A percentile compares a stretch with the other conserved stretches of the same genome.
phyloP scores from a whole-genome alignment of 495 filamentous ascomycete species.

The Xylaria curta region DNA sequence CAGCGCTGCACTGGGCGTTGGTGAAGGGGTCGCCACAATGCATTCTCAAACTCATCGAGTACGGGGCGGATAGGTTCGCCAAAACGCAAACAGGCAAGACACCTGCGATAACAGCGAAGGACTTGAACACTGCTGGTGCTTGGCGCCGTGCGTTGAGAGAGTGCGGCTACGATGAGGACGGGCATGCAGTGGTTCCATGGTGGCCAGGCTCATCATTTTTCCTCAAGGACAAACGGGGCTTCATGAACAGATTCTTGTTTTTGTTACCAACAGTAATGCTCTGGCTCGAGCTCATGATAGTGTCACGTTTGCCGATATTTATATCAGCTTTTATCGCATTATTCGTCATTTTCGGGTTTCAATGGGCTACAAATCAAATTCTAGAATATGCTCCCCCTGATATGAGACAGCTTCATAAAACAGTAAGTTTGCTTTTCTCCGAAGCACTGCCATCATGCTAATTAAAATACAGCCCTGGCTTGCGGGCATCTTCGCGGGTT shows the following conservation, averaged over 20 bases:
- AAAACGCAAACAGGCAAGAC: slow-evolving; percentile 88
- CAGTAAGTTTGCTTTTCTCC: slow-evolving; percentile 59
- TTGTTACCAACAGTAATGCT: slow-evolving; percentile 83
- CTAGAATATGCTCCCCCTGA: slow-evolving; percentile 81
- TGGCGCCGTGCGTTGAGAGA: slow-evolving; percentile 88
- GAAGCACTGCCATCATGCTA: slow-evolving; percentile 21
- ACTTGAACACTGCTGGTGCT: slow-evolving; percentile 83
- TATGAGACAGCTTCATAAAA: slow-evolving; percentile 86
- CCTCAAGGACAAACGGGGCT: slow-evolving; percentile 72
- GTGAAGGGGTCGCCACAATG: slow-evolving; percentile 87
- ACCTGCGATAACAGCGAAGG: slow-evolving; percentile 79
- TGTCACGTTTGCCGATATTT: slow-evolving; percentile 77
- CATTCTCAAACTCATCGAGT: slow-evolving; percentile 91
- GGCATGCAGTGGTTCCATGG: slow-evolving; percentile 65
- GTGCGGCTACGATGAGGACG: slow-evolving; percentile 82
- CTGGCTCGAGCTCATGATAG: slow-evolving; percentile 69
- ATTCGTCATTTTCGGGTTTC: slow-evolving; percentile 70
- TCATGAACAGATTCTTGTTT: slow-evolving; percentile 89
- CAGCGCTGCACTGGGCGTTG: slow-evolving; percentile 93
- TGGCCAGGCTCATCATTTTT: slow-evolving; percentile 63
- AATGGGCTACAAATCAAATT: slow-evolving; percentile 78
- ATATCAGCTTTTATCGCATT: slow-evolving; percentile 73
- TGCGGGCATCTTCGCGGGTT: slow-evolving; percentile 88
- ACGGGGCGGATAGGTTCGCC: slow-evolving; percentile 89
- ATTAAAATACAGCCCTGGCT: slow-evolving; percentile 73